Evolutionary conservation across 345 rosid species (phyloP), one percentile per base, ranked within the genome.

Genomic region (Euphorbia lathyris): DNA sequence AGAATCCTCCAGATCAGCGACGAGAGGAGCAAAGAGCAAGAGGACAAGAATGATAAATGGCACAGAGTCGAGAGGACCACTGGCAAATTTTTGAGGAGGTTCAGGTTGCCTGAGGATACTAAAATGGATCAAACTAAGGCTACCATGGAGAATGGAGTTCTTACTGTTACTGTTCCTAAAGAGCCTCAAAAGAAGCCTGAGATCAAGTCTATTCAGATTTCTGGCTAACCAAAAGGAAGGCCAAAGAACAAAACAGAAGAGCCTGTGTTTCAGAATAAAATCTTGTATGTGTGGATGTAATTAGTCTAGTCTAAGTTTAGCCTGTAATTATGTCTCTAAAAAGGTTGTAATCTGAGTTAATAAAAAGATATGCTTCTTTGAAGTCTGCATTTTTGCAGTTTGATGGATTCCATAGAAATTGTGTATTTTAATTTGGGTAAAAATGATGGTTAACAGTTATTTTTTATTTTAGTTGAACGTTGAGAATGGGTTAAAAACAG

Each of bases 101-200:
- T 63, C 50, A 63, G 51, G 51, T 63, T 63, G 66, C 66, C 66
- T 22, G 66, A 23, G n/a, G 40, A 40, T 42, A 51, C 66, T 36
- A 63, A 63, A 19, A 40, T 63, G 66, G 66, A 40, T 23, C 51
- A 63, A 40, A 51, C 40, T 40, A 63, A 22, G 29, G 66, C 66
- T 42, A 40, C 10, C n/a, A 63, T 63, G 66, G 66, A 63, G 27
- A 63, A 63, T 63, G 66, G 66, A 40, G 66, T 40, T 8, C 66
- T 63, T 14, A 40, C 66, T 20, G 51, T 63, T 1, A 63, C 66
- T 22, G 1, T 63, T 63, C 51, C 66, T 22, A 63, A 63, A 23
- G 51, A 40, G 26, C 51, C 36, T 11, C 43, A 63, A 7, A 63
- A 38, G 32, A 40, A 43, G 55, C 38, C 67, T 43, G 36, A 64